Evolutionary conservation across 202 grass and related monocot species (phyloP).

Genomic region (Carex sylvatica): DNA sequence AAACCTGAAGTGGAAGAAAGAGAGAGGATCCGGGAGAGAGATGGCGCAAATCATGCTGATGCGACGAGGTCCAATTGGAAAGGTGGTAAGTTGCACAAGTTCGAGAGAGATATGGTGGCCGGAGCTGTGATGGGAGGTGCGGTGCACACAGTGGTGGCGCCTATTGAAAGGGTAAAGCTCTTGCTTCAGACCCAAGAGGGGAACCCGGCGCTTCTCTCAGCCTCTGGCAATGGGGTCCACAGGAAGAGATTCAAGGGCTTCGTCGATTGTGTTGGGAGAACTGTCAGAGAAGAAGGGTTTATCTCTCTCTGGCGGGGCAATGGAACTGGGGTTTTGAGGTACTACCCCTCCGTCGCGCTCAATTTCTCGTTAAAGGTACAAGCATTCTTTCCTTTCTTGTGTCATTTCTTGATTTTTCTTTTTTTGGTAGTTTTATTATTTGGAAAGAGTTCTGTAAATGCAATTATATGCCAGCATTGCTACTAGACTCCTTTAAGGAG

Average conservation of each 20-base stretch:
- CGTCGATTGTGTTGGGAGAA: slow-evolving; percentile 77
- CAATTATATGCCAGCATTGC: slow-evolving; percentile 18
- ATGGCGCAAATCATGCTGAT: neutral
- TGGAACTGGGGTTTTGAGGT: slow-evolving; percentile 86
- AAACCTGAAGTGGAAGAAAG: slow-evolving; percentile 29
- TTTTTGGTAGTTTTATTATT: neutral
- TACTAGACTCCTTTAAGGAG: neutral
- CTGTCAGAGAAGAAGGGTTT: slow-evolving; percentile 76
- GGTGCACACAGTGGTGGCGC: slow-evolving; percentile 97
- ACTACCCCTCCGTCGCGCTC: slow-evolving; percentile 99
- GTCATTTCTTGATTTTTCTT: neutral
- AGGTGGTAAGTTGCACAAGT: slow-evolving; percentile 55
- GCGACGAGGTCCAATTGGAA: neutral
- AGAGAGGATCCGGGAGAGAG: neutral
- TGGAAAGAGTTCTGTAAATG: neutral
- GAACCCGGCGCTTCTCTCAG: slow-evolving; percentile 70
- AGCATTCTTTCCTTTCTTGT: neutral
- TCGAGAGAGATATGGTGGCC: slow-evolving; percentile 86
- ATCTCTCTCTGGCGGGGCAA: slow-evolving; percentile 97
- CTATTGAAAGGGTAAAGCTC: slow-evolving; percentile 94
- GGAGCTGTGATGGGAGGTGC: slow-evolving; percentile 89
- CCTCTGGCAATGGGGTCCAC: slow-evolving; percentile 19
- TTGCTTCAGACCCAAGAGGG: slow-evolving; percentile 97
- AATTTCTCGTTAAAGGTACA: slow-evolving; percentile 99
- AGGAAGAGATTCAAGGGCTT: slow-evolving; percentile 70